Percentiles rank a stretch among this genome's conserved stretches.
Conservation (phyloP, 108 stramenopile species). For the Aurantiochytrium sp. region DNA sequence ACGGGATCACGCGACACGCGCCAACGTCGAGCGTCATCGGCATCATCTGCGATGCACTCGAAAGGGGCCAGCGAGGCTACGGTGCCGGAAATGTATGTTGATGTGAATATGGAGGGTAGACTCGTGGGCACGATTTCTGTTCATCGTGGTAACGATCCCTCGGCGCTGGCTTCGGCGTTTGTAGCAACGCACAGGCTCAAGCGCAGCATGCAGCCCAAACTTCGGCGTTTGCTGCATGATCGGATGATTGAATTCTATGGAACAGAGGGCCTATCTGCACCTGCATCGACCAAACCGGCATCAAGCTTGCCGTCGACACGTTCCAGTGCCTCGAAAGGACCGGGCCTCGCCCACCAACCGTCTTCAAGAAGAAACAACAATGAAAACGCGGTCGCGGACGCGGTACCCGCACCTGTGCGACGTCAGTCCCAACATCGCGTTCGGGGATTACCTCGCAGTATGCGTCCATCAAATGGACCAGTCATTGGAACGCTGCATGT, state of each 20-base stretch:
- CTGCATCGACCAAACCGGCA: no score
- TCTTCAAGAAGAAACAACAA: no score
- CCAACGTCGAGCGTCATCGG: neutral
- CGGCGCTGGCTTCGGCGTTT: neutral
- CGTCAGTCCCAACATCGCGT: no score
- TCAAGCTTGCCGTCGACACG: no score
- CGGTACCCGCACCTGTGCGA: no score
- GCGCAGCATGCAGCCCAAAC: neutral
- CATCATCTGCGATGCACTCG: neutral
- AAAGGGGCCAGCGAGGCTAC: neutral
- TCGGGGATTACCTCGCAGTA: neutral
- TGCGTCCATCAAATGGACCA: neutral
- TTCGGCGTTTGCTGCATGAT: neutral
- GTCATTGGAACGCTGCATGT: neutral
- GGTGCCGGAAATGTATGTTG: neutral
- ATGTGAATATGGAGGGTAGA: neutral
- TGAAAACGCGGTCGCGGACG: no score
- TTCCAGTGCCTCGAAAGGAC: no score
- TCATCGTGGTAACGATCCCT: neutral
- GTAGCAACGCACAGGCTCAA: neutral
- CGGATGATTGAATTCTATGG: neutral
- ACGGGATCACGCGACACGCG: no score
- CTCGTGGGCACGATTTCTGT: neutral
- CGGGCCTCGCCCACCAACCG: no score
- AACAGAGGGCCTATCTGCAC: neutral